Evolutionary conservation across 2,329 filamentous ascomycete species (phyloP), one percentile per base, ranked within the genome.

Genomic region (Fusarium tjaetaba): DNA sequence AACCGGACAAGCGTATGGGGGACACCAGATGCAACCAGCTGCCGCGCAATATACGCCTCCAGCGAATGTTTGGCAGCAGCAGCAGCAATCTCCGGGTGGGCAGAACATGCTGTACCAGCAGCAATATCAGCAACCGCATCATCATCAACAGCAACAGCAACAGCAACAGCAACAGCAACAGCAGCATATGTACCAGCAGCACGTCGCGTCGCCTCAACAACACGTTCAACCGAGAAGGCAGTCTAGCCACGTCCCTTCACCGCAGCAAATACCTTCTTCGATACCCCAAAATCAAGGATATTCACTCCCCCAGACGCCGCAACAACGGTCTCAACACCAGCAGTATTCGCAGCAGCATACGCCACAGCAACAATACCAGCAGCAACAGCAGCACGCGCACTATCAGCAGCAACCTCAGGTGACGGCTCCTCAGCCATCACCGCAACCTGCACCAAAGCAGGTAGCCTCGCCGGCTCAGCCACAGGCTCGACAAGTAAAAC

Each of bases 21-120:
- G 56, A 16, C 70, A 76, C 42, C 74, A 77, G 62, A 73, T 77
- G 57, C 78, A 78, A 63, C 42, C 70, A 28, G 61, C 72, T 61
- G 48, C 76, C 66, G 65, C 74, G 70, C 72, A 71, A 60, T 80
- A 73, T 76, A 71, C 68, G 68, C 77, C 65, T 49, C 68, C 74
- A 24, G 53, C 75, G 68, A 81, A 70, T 72, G 78, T 76, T 48
- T 81, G 82, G 59, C 79, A 83, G 26, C 76, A 83, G 26, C 76
- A 83, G 24, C 82, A 83, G 45, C 78, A 80, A 39, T 77, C 78
- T 28, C 71, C 71, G 11, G 67, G 71, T 11, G 67, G 62, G 7
- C 71, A 77, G 51, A 75, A 74, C 16, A 77, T 77, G 57, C 70
- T 76, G 61, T 76, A 77, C 52, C 75, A 79, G 41, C 80, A 82